Conservation (phyloP, 345 rosid species). For the Eucalyptus lansdowneana region DNA sequence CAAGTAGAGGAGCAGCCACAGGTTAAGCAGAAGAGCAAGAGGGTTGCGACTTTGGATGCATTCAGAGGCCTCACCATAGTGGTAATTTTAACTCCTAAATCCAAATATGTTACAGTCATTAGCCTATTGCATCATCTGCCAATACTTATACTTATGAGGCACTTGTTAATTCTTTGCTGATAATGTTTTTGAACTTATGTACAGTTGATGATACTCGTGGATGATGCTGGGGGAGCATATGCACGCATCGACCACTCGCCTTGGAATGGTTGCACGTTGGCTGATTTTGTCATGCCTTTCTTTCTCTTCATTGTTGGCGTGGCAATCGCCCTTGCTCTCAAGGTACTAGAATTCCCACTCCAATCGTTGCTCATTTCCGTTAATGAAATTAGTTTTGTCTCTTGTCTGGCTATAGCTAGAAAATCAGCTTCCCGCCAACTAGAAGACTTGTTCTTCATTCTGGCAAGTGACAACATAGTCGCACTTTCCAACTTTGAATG, state of each 20-base stretch:
- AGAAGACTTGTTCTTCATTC: neutral
- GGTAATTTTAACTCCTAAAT: neutral
- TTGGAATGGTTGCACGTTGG: constrained; percentile 61
- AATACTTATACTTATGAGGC: neutral
- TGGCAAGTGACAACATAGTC: neutral
- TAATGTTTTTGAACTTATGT: neutral
- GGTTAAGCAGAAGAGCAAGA: constrained; percentile 25
- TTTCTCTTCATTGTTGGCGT: constrained; percentile 64
- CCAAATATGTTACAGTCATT: neutral
- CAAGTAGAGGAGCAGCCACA: constrained; percentile 1
- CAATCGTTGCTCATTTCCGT: neutral
- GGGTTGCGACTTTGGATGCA: constrained; percentile 48
- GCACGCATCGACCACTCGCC: constrained; percentile 48
- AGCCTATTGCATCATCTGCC: neutral
- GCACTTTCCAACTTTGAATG: neutral
- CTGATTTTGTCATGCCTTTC: constrained; percentile 69
- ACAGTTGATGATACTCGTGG: constrained; percentile 55
- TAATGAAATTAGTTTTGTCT: neutral
- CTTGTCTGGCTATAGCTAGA: neutral
- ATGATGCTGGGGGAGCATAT: constrained; percentile 44
- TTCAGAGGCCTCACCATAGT: constrained; percentile 55
- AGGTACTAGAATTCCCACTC: constrained; percentile 9
- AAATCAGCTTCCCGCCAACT: neutral
- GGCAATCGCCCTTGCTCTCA: constrained; percentile 57
- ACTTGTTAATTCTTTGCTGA: neutral